Percentiles rank a stretch among this genome's conserved stretches.
These are phyloP conservation scores for Nakazawaea wickerhamii DNA, from an alignment of 805 yeast species.

Conservation along the genomic window DNA sequence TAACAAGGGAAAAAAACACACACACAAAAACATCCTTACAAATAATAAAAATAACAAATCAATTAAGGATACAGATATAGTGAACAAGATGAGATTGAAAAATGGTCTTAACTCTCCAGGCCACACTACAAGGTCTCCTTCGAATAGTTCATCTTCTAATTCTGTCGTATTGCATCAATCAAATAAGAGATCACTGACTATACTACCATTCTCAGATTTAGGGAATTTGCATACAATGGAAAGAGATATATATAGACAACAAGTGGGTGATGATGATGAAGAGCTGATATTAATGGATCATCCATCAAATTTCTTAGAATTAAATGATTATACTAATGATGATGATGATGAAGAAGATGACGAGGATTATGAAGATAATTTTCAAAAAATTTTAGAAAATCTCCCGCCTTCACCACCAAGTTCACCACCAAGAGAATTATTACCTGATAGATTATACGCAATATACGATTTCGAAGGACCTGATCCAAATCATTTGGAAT, in stretches of 20 bases:
- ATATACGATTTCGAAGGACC: conserved; percentile 86
- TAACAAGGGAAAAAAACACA: background rate
- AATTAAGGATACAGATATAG: background rate
- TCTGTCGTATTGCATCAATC: conserved; percentile 5
- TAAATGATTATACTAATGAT: conserved; percentile 10
- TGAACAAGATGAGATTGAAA: conserved; percentile 1
- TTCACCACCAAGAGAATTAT: conserved; percentile 75
- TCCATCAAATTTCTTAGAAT: conserved; percentile 8
- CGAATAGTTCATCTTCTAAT: conserved; percentile 4
- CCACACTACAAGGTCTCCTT: background rate
- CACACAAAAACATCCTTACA: background rate
- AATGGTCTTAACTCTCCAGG: background rate
- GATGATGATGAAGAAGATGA: conserved; percentile 20
- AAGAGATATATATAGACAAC: conserved; percentile 7
- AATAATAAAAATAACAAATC: background rate
- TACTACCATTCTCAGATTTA: background rate
- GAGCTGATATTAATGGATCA: conserved; percentile 17
- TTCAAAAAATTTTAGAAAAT: conserved; percentile 34
- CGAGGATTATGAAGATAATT: conserved; percentile 32
- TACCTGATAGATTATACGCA: conserved; percentile 81
- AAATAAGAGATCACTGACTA: background rate
- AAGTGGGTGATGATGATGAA: background rate
- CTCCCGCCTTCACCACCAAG: conserved; percentile 61
- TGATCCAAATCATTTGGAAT: conserved; percentile 84
- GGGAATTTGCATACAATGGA: conserved; percentile 3